Evolutionary conservation across 768 basidiomycete genomes (phyloP).

Genomic region (Flagelloscypha sp.): DNA sequence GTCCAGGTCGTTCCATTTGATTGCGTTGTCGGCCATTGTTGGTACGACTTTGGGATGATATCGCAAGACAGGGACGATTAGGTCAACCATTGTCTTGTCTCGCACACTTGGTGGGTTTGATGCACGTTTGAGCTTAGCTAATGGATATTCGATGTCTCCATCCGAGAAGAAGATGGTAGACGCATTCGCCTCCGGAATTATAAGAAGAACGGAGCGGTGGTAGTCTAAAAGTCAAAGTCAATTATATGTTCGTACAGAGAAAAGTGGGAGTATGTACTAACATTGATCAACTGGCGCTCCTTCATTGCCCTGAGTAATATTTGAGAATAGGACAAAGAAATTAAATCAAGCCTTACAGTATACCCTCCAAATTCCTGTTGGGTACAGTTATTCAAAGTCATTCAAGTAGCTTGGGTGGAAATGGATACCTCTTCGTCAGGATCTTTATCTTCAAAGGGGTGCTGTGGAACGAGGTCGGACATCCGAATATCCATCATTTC

Average conservation of each 20-base stretch:
- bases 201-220: conserved; percentile 22
- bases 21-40: background rate
- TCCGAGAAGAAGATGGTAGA: conserved; percentile 11
- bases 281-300: conserved; percentile 23
- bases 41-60: background rate
- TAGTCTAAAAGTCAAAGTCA: conserved; percentile 13
- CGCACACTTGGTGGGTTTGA: background rate
- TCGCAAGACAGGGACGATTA: background rate
- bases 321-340: background rate
- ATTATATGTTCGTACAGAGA: conserved; percentile 7
- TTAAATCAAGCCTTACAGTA: conserved; percentile 23
- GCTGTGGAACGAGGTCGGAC: conserved; percentile 23
- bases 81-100: background rate
- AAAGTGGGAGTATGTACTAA: conserved; percentile 14
- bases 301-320: conserved; percentile 12
- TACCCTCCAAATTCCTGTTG: conserved; percentile 35
- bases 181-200: conserved; percentile 18
- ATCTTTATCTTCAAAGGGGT: conserved; percentile 23
- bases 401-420: too few species aligned
- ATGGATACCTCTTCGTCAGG: conserved; percentile 30
- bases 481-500: conserved; percentile 14
- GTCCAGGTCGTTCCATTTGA: conserved; percentile 4
- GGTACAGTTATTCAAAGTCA: too few species aligned
- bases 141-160: background rate
- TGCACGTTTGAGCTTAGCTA: background rate